Evolutionary conservation across 441 rosid genomes (phyloP), one percentile per base, ranked within the genome.

Genomic region (Aquilaria agallochum): DNA sequence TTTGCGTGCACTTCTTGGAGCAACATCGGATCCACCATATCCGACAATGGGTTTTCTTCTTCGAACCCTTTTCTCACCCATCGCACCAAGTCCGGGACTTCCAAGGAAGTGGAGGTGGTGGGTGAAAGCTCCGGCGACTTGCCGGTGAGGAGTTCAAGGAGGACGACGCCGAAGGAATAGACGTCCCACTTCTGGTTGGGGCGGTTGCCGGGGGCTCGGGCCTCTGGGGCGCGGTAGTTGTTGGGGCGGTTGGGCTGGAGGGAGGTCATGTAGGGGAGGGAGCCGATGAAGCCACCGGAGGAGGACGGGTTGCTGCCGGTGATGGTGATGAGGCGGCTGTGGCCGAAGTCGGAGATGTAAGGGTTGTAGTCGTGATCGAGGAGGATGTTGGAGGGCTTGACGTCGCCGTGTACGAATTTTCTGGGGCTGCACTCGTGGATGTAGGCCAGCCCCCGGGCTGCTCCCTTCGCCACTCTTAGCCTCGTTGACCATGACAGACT

Each of bases 351-450:
- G 0, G 96, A 87, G 33, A 94, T 80, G 75, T 76, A 67, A 50
- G 99, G 79, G 27, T 80, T 83, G 72, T 78, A 91, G 2, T 90
- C 86, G 11, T 77, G 72, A 79, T 89, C 94, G 2, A 94, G 81
- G 68, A 94, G 96, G 59, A 94, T 89, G 72, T 91, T 94, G 0
- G 97, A 84, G 0, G 99, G 97, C 61, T 89, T 94, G 64, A 94
- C 59, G 56, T 87, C 89, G 20, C 96, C 99, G 9, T 94, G 99
- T 44, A 91, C 82, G 5, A 89, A 82, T 68, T 91, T 94, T 51
- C 96, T 79, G 3, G 97, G 96, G 59, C 97, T 94, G 83, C 97
- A 91, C 67, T 94, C 99, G 46, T 94, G 99, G 69, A 94, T 90
- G 72, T 94, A 91, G 36, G 99, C 99, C 58, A 94, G 30, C 53